A percentile compares a stretch with the other conserved stretches of the same genome.
These are phyloP conservation scores for Ligustrum vulgare DNA, from an alignment of 257 asterid species.

Conservation along the genomic window DNA sequence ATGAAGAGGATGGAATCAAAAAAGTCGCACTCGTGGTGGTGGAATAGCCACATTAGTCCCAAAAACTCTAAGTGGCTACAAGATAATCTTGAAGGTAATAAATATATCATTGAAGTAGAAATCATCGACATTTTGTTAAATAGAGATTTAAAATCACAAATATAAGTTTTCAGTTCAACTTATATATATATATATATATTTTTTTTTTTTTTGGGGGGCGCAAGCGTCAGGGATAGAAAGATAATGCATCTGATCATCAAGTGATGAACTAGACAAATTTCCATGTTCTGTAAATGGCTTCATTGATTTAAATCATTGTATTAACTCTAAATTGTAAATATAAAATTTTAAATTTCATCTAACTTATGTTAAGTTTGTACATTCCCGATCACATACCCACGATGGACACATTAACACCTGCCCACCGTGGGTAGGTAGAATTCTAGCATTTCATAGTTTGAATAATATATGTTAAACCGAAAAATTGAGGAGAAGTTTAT, in stretches of 20 bases:
- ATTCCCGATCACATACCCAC: no score
- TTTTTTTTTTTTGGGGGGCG: neutral
- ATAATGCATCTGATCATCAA: no score
- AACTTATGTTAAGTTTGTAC: neutral
- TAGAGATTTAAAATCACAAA: neutral
- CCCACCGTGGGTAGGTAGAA: no score
- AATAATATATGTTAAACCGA: slow-evolving; percentile 26
- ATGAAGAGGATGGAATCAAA: slow-evolving; percentile 48
- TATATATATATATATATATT: no score
- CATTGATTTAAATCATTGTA: neutral
- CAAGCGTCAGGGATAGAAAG: neutral
- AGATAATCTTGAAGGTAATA: slow-evolving; percentile 76
- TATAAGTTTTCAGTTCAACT: neutral
- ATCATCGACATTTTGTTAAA: neutral
- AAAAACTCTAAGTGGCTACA: slow-evolving; percentile 86
- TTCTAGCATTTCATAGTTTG: neutral
- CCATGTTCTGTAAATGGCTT: neutral
- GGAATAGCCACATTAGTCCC: slow-evolving; percentile 91
- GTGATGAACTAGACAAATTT: neutral
- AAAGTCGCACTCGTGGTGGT: slow-evolving; percentile 90
- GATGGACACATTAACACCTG: no score
- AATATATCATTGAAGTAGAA: neutral
- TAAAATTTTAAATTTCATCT: neutral
- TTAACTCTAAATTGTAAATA: neutral
- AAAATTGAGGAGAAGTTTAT: slow-evolving; percentile 34